Base-by-base conservation (phyloP, 1,139 yeast genomes). In the Kazachstania sp. region DNA sequence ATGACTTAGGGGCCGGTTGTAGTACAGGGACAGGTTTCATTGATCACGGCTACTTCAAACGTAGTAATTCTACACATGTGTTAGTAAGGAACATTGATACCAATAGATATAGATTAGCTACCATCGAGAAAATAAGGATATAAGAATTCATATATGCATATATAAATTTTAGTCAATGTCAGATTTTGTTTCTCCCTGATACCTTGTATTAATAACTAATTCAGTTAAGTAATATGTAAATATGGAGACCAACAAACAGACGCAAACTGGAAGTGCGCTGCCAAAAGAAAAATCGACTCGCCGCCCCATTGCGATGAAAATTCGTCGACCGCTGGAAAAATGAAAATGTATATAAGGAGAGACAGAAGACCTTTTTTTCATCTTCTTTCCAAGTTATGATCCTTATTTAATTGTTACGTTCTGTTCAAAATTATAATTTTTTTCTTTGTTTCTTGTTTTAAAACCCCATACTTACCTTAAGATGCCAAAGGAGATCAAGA, bases 391-490 rank as follows among this genome's bases (percentile, higher is more conserved):
- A 19, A 36, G 12, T 18, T 8, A 6, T 4, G 13, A 12, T 31
- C 23, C 19, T 38, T 26, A 4, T 4, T 38, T 26, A 1, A 1
- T 11, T 12, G 16, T 13, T 19, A 19, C 8, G 4, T n/a, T 23
- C 12, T 23, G 20, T n/a, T 13, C 20, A 23, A 26, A 1, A n/a
- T 23, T 38, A n/a, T n/a, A n/a, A n/a, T n/a, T n/a, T n/a, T 51
- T 46, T 47, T 49, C 49, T 51, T 58, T 55, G 52, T 47, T 56
- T 60, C 56, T 56, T 56, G 56, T 67, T 71, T 71, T 67, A 72
- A 68, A 74, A 78, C 83, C 73, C 81, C 95, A 88, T 88, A 88
- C 97, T 88, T 88, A 88, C 97, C 97, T 87, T 79, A 92, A 84
- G 94, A 83, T 79, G 90, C 79, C 86, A 76, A 77, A 75, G 82